These are phyloP conservation scores for Postia placenta DNA, from an alignment of 768 basidiomycete genomes.

Conservation along the genomic window DNA sequence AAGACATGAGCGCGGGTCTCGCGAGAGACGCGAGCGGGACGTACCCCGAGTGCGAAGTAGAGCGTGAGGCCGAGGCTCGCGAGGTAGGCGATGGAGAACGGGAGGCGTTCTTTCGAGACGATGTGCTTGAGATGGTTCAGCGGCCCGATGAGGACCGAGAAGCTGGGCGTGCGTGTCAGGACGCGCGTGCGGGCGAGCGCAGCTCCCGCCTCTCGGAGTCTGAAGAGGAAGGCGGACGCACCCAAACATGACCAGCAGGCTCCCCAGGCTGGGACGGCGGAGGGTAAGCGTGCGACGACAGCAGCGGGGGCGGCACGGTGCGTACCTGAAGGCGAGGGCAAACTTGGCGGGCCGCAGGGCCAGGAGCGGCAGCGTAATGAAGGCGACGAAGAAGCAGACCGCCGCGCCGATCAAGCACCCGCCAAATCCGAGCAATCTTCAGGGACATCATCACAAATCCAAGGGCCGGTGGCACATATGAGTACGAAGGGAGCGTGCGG, in stretches of 20 bases:
- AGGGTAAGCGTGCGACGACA: too few species aligned
- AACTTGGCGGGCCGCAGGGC: constrained; percentile 84
- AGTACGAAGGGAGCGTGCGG: too few species aligned
- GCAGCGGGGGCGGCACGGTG: neutral
- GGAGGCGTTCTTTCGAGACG: constrained; percentile 73
- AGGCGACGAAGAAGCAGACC: constrained; percentile 90
- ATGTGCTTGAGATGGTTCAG: constrained; percentile 90
- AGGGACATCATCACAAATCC: neutral
- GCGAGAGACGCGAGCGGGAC: constrained; percentile 19
- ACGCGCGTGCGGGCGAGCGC: neutral
- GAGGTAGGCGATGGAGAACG: constrained; percentile 82
- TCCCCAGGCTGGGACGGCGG: constrained; percentile 66
- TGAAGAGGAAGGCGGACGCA: constrained; percentile 28
- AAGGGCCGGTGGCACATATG: neutral
- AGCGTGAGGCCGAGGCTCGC: constrained; percentile 79
- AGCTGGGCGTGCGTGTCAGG: constrained; percentile 34
- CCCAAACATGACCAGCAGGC: constrained; percentile 95
- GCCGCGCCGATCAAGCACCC: constrained; percentile 85
- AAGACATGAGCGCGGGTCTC: neutral
- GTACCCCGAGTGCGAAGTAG: constrained; percentile 86
- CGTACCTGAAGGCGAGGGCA: constrained; percentile 78
- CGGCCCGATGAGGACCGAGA: constrained; percentile 84
- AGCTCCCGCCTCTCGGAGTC: neutral
- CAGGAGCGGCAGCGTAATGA: constrained; percentile 71
- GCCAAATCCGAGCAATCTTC: constrained; percentile 83